Percentiles rank a stretch among this genome's conserved stretches.
These are phyloP conservation scores for Tagetes patula DNA, from an alignment of 129 eudicot species.

Conservation along the genomic window DNA sequence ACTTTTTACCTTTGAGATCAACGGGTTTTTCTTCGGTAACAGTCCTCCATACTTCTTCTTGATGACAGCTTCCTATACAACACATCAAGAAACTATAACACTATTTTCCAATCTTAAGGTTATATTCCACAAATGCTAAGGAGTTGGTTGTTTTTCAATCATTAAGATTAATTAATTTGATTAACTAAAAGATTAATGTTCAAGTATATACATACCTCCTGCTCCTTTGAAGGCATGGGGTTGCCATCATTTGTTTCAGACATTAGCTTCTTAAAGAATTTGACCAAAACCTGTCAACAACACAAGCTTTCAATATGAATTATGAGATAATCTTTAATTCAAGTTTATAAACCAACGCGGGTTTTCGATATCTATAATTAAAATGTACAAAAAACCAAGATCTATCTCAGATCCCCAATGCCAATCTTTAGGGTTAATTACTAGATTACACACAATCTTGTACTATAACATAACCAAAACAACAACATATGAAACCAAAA, in stretches of 20 bases:
- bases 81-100: constrained; percentile 5
- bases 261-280: constrained; percentile 23
- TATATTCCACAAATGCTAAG: background rate
- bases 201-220: constrained; percentile 55
- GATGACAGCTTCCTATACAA: constrained; percentile 58
- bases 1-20: constrained; percentile 71
- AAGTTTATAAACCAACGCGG: background rate
- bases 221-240: constrained; percentile 52
- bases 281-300: constrained; percentile 29
- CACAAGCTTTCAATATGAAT: constrained; percentile 17
- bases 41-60: constrained; percentile 97
- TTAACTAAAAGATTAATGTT: background rate
- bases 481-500: constrained; percentile 1
- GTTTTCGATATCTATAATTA: background rate
- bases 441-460: constrained; percentile 5
- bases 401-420: constrained; percentile 21
- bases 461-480: background rate
- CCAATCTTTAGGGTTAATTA: constrained; percentile 11
- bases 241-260: constrained; percentile 35
- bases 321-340: background rate
- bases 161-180: background rate
- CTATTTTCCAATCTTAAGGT: background rate
- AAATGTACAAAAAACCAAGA: constrained; percentile 15
- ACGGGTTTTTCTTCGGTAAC: constrained; percentile 67
- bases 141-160: background rate